A percentile compares a stretch with the other conserved stretches of the same genome.
Conservation (phyloP, 108 stramenopile genomes). For the Pseudonitzschia multiseries region DNA sequence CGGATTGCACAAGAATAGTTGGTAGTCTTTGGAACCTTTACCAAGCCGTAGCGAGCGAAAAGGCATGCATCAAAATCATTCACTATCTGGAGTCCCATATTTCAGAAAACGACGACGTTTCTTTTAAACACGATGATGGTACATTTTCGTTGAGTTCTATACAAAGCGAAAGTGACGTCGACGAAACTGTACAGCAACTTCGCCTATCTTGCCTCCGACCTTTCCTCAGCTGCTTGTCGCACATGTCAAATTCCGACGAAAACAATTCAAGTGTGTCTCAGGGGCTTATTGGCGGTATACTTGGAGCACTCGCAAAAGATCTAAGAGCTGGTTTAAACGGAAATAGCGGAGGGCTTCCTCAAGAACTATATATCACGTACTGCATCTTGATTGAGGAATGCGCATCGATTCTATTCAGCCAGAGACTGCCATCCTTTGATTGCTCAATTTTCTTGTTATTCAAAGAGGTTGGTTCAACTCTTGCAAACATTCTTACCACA, state of each 20-base stretch:
- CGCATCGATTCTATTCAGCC: constrained; percentile 4
- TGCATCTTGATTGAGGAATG: constrained; percentile 27
- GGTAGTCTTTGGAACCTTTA: constrained; percentile 32
- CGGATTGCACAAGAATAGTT: not conserved
- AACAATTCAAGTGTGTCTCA: not conserved
- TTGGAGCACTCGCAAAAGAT: constrained; percentile 22
- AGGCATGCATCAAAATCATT: constrained; percentile 18
- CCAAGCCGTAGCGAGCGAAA: constrained; percentile 28
- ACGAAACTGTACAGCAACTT: constrained; percentile 17
- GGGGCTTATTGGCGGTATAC: constrained; percentile 17
- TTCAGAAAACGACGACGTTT: not conserved
- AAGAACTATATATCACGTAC: constrained; percentile 18
- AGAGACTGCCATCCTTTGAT: not conserved
- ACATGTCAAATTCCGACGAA: constrained; percentile 5
- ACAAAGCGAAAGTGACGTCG: constrained; percentile 23
- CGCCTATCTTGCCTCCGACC: constrained; percentile 21
- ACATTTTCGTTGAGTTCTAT: constrained; percentile 18
- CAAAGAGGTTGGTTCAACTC: not conserved
- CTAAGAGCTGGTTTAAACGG: constrained; percentile 29
- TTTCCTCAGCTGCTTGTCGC: constrained; percentile 10
- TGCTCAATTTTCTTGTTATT: not conserved
- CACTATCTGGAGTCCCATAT: constrained; percentile 22
- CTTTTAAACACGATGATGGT: not conserved
- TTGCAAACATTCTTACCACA: constrained; percentile 15
- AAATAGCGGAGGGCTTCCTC: constrained; percentile 35